phyloP scores from a whole-genome alignment of 495 filamentous ascomycete species.

The Sordaria brevicollis region DNA sequence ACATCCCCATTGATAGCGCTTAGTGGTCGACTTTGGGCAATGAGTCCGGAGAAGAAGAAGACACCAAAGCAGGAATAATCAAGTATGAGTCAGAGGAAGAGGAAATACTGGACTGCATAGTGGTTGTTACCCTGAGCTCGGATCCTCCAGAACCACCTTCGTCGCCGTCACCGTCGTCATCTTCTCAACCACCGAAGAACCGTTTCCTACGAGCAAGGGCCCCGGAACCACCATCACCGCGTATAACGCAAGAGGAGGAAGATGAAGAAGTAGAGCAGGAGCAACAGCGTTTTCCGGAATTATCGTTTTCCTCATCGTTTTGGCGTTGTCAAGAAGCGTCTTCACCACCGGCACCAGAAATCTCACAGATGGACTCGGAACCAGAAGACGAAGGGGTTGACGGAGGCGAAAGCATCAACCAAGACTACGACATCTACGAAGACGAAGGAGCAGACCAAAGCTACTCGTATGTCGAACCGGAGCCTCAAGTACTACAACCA shows the following conservation, averaged over 20 bases:
- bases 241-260: neutral
- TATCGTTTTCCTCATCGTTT: neutral
- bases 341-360: neutral
- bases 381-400: no score
- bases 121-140: neutral
- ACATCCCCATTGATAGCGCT: slow-evolving; percentile 6
- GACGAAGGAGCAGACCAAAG: neutral
- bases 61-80: neutral
- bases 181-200: neutral
- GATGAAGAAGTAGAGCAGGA: no score
- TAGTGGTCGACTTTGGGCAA: slow-evolving; percentile 7
- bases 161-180: neutral
- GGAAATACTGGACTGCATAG: neutral
- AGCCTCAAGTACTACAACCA: no score
- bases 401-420: neutral
- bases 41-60: neutral
- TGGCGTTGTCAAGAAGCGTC: neutral
- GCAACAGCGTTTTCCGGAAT: neutral
- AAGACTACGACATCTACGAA: no score
- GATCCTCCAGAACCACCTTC: neutral
- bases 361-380: neutral
- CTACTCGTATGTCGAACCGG: neutral
- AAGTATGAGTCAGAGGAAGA: neutral
- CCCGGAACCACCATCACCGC: neutral
- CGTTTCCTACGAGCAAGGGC: neutral